Evolutionary conservation across 2,329 filamentous ascomycete genomes (phyloP), one percentile per base, ranked within the genome.

Genomic region (Fusarium sp.): DNA sequence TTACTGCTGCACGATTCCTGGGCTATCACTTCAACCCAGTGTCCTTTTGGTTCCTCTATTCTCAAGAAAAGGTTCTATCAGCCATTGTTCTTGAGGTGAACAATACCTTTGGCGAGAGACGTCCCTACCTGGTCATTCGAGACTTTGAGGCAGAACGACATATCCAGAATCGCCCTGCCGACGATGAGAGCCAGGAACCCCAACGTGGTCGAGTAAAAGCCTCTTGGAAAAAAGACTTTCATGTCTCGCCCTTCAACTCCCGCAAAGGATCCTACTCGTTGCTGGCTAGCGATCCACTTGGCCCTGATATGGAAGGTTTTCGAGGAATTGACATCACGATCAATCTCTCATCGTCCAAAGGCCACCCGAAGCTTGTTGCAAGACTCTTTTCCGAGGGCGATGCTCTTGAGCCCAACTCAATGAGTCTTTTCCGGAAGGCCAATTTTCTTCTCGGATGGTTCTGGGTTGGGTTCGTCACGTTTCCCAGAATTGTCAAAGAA

Each of bases 11-110:
- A 6, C 87, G 88, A 33, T 92, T 94, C 70, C 80, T 94, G 7
- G 91, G 91, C 4, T 93, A 93, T 78, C 89, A 90, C 25, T 94
- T 94, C 82, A 95, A 94, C 75, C 92, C 92, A 0, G 91, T 93
- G 4, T 95, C 92, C 0, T 93, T 95, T 77, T 95, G 93, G 92
- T 94, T 95, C 74, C 86, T 95, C 3, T 95, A 95, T 79, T 88
- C 90, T 14, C 74, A 82, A 0, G 81, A 88, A 10, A 87, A 88
- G 66, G 81, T 86, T 7, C 84, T 95, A 16, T 87, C 85, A 27
- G 91, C 90, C 65, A 90, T 94, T 82, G 86, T 95, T 2, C 79
- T 94, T 1, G 93, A 95, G 80, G 91, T 95, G 54, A 94, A 94
- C 81, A 95, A 95, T 76, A 94, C 92, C 0, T 95, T 94, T 78